Evolutionary conservation across 176 grass and related monocot genomes (phyloP).

Genomic region (Melocanna baccifera): DNA sequence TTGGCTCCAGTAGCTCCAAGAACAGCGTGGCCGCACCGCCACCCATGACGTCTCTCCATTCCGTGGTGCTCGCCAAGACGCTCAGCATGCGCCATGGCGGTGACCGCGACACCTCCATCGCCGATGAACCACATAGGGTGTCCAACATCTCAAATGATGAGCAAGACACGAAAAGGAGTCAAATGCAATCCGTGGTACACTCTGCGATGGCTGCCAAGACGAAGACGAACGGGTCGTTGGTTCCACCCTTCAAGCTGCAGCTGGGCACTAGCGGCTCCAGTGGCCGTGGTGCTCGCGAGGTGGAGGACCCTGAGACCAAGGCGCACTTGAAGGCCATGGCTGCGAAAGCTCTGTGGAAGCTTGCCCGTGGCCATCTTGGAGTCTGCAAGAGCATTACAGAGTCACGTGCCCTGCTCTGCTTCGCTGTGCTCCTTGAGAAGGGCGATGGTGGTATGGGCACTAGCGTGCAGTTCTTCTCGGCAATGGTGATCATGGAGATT

Average conservation of each 20-base stretch:
- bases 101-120: not conserved
- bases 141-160: not conserved
- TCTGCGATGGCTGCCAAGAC: slow-evolving; percentile 59
- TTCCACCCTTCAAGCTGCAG: slow-evolving; percentile 32
- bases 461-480: slow-evolving; percentile 54
- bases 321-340: slow-evolving; percentile 82
- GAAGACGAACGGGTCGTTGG: slow-evolving; percentile 15
- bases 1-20: slow-evolving; percentile 45
- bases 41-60: slow-evolving; percentile 59
- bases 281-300: slow-evolving; percentile 41
- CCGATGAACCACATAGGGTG: not conserved
- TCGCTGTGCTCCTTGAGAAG: slow-evolving; percentile 78
- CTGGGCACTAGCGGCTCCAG: slow-evolving; percentile 40
- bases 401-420: slow-evolving; percentile 80
- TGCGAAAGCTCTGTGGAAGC: slow-evolving; percentile 64
- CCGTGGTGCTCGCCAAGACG: slow-evolving; percentile 66
- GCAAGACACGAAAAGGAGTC: slow-evolving; percentile 33
- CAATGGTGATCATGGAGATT: slow-evolving; percentile 85
- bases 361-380: slow-evolving; percentile 53
- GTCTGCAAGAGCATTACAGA: slow-evolving; percentile 90
- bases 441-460: slow-evolving; percentile 54
- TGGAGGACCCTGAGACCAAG: slow-evolving; percentile 60
- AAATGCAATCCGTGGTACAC: slow-evolving; percentile 75
- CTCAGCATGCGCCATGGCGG: slow-evolving; percentile 33
- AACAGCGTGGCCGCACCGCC: not conserved